Conservation (phyloP, 2,329 filamentous ascomycete species). For the Trichophyton mentagrophytes region DNA sequence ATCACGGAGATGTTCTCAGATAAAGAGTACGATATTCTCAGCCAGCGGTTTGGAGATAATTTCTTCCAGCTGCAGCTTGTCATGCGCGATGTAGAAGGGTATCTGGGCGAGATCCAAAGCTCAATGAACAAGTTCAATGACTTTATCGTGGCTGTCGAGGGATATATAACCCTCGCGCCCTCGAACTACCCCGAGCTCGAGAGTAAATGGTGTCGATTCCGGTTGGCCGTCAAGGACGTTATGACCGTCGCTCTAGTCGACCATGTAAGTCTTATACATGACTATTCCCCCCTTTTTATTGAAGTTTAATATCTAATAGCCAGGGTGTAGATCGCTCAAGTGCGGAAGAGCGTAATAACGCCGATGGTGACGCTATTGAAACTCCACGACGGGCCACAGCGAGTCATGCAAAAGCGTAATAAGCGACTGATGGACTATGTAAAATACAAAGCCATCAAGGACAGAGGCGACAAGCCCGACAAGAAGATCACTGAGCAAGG, state of each 20-base stretch:
- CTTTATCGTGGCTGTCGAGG: constrained; percentile 68
- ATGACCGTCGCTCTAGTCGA: constrained; percentile 70
- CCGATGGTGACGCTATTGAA: constrained; percentile 69
- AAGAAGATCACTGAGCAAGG: constrained; percentile 72
- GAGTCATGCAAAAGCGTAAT: constrained; percentile 85
- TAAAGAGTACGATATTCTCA: constrained; percentile 62
- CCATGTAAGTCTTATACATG: constrained; percentile 45
- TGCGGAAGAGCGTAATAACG: constrained; percentile 72
- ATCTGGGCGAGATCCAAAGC: constrained; percentile 66
- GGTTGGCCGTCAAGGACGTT: constrained; percentile 73
- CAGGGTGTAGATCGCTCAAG: constrained; percentile 41
- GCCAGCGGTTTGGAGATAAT: constrained; percentile 82
- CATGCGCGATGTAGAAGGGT: constrained; percentile 84
- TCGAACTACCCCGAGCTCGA: constrained; percentile 72
- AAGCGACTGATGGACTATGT: constrained; percentile 88
- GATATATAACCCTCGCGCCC: constrained; percentile 57
- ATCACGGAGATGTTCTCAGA: constrained; percentile 61
- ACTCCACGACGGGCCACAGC: constrained; percentile 68
- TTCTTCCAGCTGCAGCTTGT: constrained; percentile 88
- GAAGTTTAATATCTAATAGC: constrained; percentile 4
- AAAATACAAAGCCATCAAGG: constrained; percentile 62
- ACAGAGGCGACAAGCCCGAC: constrained; percentile 72
- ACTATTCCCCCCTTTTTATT: background rate
- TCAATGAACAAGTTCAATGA: constrained; percentile 71
- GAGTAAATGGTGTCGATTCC: constrained; percentile 88